A percentile compares a stretch with the other conserved stretches of the same genome.
These are phyloP conservation scores for Immersiporthe knoxdaviesiana DNA, from an alignment of 2,329 filamentous ascomycete genomes.

Conservation along the genomic window DNA sequence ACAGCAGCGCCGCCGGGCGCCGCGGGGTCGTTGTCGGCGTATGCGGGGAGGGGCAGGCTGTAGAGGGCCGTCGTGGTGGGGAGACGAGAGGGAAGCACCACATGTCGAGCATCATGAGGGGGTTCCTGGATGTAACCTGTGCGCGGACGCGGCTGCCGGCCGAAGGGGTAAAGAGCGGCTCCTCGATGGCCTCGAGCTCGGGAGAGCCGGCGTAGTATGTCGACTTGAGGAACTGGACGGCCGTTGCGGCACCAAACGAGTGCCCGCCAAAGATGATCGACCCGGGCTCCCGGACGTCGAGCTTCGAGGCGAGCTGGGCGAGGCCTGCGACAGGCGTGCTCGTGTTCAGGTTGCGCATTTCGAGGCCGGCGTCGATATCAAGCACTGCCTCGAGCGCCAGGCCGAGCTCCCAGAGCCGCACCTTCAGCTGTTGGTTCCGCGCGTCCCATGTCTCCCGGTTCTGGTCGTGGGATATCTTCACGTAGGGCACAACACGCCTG, in stretches of 20 bases:
- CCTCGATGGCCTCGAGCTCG: conserved; percentile 50
- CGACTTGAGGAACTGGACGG: conserved; percentile 77
- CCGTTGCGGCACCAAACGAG: conserved; percentile 77
- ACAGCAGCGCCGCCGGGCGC: conserved; percentile 61
- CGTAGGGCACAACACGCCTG: conserved; percentile 49
- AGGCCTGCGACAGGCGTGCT: conserved; percentile 53
- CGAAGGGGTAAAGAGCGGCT: conserved; percentile 64
- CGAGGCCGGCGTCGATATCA: conserved; percentile 62
- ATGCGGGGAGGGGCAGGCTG: conserved; percentile 73
- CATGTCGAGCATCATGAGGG: conserved; percentile 74
- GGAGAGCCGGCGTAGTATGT: conserved; percentile 66
- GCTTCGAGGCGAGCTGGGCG: conserved; percentile 59
- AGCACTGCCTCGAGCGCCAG: conserved; percentile 70
- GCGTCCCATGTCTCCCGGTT: conserved; percentile 67
- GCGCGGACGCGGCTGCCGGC: conserved; percentile 57
- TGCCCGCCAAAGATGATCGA: conserved; percentile 78
- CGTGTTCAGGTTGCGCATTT: conserved; percentile 56
- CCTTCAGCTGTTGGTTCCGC: conserved; percentile 72
- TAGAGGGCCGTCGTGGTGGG: conserved; percentile 66
- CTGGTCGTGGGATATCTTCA: conserved; percentile 63
- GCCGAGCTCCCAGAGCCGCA: conserved; percentile 79
- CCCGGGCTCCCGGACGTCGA: conserved; percentile 73
- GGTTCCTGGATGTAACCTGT: conserved; percentile 70
- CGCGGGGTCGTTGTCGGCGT: conserved; percentile 59
- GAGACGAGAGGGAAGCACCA: conserved; percentile 77